These are phyloP conservation scores for Thymus quinquecostatus DNA, from an alignment of 257 asterid species.

Conservation along the genomic window DNA sequence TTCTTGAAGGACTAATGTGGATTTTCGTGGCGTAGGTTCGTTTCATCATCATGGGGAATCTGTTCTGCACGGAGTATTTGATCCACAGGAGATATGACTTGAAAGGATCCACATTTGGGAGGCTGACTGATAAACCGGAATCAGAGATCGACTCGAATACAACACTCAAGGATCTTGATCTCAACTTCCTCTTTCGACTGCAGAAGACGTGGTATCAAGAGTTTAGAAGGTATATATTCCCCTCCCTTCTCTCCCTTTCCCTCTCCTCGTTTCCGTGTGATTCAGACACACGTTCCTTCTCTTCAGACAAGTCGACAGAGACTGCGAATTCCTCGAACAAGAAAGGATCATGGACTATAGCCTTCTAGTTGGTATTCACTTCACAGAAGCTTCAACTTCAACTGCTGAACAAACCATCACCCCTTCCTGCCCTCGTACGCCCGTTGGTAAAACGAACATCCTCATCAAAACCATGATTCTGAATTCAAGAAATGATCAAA, in stretches of 20 bases:
- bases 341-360: conserved; percentile 85
- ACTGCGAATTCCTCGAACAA: conserved; percentile 75
- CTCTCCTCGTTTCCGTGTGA: not conserved
- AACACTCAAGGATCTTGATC: conserved; percentile 92
- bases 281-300: not conserved
- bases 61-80: conserved; percentile 71
- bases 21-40: conserved; percentile 57
- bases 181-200: conserved; percentile 73
- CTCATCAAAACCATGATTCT: not conserved
- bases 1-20: conserved; percentile 21
- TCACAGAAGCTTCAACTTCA: conserved; percentile 48
- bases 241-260: not conserved
- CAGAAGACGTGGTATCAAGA: conserved; percentile 92
- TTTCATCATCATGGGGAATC: conserved; percentile 87
- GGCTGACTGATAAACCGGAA: conserved; percentile 85
- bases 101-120: conserved; percentile 95
- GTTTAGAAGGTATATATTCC: conserved; percentile 54
- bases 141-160: conserved; percentile 85
- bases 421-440: conserved; percentile 44
- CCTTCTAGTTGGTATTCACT: conserved; percentile 75
- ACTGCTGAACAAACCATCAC: conserved; percentile 36
- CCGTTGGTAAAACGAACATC: conserved; percentile 36
- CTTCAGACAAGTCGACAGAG: conserved; percentile 76
- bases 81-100: conserved; percentile 81
- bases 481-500: not conserved